Conservation (phyloP, 1,139 yeast species). For the Hansenula lynferdii region DNA sequence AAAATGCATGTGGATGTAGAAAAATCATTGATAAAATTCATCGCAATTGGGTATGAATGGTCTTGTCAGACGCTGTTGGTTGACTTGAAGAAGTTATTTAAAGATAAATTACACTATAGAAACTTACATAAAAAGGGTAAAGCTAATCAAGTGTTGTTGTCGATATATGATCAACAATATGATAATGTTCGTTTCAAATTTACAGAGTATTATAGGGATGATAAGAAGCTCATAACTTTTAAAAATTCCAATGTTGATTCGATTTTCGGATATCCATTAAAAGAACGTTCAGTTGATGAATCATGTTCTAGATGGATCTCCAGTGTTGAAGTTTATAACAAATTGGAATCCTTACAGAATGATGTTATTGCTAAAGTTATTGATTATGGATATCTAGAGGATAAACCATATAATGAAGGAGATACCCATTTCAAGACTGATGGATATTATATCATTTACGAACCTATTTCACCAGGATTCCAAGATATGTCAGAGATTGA, state of each 20-base stretch:
- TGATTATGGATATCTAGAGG: slow-evolving; percentile 21
- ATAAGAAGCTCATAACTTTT: not conserved
- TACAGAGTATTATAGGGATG: not conserved
- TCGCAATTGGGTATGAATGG: slow-evolving; percentile 21
- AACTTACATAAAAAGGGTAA: not conserved
- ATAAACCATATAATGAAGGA: slow-evolving; percentile 12
- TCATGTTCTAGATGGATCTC: slow-evolving; percentile 15
- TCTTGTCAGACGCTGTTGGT: slow-evolving; percentile 21
- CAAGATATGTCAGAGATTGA: slow-evolving; percentile 15
- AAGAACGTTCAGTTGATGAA: not conserved
- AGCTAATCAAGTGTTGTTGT: slow-evolving; percentile 9
- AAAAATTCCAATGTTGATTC: not conserved
- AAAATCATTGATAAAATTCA: slow-evolving; percentile 9
- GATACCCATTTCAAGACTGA: slow-evolving; percentile 19
- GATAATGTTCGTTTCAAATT: slow-evolving; percentile 7
- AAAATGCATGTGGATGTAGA: slow-evolving; percentile 17
- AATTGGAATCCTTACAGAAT: slow-evolving; percentile 15
- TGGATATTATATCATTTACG: slow-evolving; percentile 21
- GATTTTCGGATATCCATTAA: not conserved
- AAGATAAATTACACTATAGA: slow-evolving; percentile 8
- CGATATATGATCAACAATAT: slow-evolving; percentile 23
- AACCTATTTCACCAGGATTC: slow-evolving; percentile 14
- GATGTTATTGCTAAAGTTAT: slow-evolving; percentile 17
- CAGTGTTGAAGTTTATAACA: slow-evolving; percentile 17
- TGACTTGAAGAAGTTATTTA: slow-evolving; percentile 14